phyloP scores from a whole-genome alignment of 78 protist species.

The Paulinella micropora region DNA sequence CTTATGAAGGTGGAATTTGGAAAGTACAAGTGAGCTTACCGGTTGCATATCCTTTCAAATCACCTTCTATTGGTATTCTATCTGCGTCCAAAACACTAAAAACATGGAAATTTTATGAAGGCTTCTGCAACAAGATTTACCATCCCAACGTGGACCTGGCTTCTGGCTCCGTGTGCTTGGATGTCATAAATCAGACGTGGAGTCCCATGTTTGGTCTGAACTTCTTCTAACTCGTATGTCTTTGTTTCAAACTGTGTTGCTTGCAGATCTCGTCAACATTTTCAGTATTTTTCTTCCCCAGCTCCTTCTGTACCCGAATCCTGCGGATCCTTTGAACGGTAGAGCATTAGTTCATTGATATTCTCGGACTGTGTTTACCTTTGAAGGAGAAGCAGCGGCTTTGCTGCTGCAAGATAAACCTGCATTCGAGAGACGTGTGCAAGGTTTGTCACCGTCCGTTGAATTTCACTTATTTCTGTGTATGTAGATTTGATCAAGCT shows the following conservation, averaged over 20 bases:
- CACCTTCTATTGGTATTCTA: slow-evolving; percentile 93
- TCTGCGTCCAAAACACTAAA: background rate
- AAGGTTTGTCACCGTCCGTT: too few relatives aligned
- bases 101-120: background rate
- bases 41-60: slow-evolving; percentile 79
- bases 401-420: too few relatives aligned
- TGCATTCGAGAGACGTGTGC: too few relatives aligned
- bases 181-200: slow-evolving; percentile 94
- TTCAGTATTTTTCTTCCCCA: slow-evolving; percentile 76
- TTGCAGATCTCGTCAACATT: slow-evolving; percentile 60
- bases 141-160: slow-evolving; percentile 89
- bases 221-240: background rate
- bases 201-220: slow-evolving; percentile 82
- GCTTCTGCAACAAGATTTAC: slow-evolving; percentile 62
- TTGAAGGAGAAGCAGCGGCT: too few relatives aligned
- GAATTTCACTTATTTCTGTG: too few relatives aligned
- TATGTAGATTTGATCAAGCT: too few relatives aligned
- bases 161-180: slow-evolving; percentile 92
- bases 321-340: slow-evolving; percentile 89
- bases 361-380: too few relatives aligned
- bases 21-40: slow-evolving; percentile 77
- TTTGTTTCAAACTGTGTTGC: background rate
- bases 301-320: slow-evolving; percentile 85
- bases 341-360: too few relatives aligned
- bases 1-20: slow-evolving; percentile 79